Base-by-base conservation (phyloP, 2,329 filamentous ascomycete species). In the Neocatenulostroma microsporum region DNA sequence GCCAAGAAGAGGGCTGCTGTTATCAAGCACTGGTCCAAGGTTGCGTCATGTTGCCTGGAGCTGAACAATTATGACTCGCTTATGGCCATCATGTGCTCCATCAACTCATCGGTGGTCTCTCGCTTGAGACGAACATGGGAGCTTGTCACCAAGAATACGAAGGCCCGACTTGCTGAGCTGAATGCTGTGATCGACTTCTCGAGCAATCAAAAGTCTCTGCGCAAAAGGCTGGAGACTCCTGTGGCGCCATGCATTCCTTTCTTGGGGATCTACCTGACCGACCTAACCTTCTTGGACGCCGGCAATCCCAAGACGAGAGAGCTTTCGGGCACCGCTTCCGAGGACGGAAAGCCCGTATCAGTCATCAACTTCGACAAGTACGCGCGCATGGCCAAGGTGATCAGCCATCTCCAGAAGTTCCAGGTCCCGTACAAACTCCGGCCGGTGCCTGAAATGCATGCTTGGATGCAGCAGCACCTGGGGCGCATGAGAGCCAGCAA, bases 331-430 rank as follows among this genome's bases (percentile, higher is more conserved):
- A 64, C 46, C n/a, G 61, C 64, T 23, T 67, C 69, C 5, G 68
- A 70, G 11, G 76, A 83, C n/a, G 73, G 78, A 20, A 64, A 68
- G 20, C 74, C 78, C 19, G 73, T 85, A 52, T 78, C 79, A 0
- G 84, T 96, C 21, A 86, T 98, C 70, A 98, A 98, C 64, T 96
- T 95, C 53, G 89, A 96, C 69, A 96, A 96, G 66, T 87, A 96
- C 59, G 83, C 80, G 52, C 85, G 87, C 50, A 96, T 88, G 3
- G 88, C 89, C 30, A 91, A 88, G 63, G 93, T 96, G 56, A 94
- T 98, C 52, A 84, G 85, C 45, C 89, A 96, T 52, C 74, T 98
- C 6, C 91, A 98, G 60, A 81, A 88, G 13, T 96, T 96, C 67
- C 91, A 98, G 62, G 84, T 94, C 14, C 86, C 88, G 0, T 96